These are phyloP conservation scores for Apophysomyces ossiformis DNA, from an alignment of 371 early-diverging fungal genomes.

Conservation along the genomic window DNA sequence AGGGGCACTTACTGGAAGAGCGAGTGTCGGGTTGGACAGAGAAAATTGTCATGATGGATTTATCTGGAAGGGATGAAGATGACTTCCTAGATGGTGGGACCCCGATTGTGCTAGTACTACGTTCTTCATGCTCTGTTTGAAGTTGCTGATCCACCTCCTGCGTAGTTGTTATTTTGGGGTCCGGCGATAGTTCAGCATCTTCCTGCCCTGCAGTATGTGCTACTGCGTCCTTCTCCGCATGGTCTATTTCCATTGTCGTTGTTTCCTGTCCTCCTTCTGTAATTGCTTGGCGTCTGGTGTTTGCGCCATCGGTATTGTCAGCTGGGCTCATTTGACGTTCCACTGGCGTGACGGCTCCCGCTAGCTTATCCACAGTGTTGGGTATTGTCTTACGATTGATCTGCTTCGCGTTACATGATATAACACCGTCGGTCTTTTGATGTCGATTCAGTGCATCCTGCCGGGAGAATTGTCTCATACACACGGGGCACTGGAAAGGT, in stretches of 20 bases:
- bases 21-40: too few relatives aligned
- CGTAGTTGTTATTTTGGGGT: neutral
- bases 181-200: neutral
- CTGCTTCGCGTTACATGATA: slow-evolving; percentile 8
- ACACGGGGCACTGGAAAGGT: slow-evolving; percentile 9
- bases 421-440: neutral
- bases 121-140: neutral
- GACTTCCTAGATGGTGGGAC: too few relatives aligned
- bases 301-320: neutral
- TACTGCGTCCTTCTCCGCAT: neutral
- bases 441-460: slow-evolving; percentile 8
- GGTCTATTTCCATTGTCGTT: neutral
- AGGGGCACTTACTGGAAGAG: too few relatives aligned
- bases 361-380: neutral
- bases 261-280: neutral
- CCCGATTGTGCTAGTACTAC: too few relatives aligned
- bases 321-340: neutral
- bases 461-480: slow-evolving; percentile 3
- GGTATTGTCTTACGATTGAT: neutral
- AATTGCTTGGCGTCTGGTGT: neutral
- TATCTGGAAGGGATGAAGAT: too few relatives aligned
- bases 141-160: neutral
- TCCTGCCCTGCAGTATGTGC: neutral
- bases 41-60: too few relatives aligned
- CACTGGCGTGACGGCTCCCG: neutral